Evolutionary conservation across 768 basidiomycete genomes (phyloP), one percentile per base, ranked within the genome.

Genomic region (Coprinellus micaceus): DNA sequence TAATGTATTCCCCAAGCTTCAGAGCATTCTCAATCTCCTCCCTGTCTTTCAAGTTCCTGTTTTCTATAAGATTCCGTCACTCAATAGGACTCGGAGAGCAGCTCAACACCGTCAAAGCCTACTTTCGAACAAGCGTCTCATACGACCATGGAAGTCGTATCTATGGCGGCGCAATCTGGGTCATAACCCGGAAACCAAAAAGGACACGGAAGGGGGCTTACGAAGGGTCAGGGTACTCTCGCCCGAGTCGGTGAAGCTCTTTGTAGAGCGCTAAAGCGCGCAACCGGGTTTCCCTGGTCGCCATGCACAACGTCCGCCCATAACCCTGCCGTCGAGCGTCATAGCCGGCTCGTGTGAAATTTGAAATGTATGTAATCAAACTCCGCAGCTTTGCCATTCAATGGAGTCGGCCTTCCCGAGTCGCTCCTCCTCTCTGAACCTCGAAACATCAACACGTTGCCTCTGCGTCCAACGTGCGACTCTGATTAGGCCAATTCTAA

Each of bases 141-240:
- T 76, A 62, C 83, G 85, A 41, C 80, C 82, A 64, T 89, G 84
- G 60, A 90, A 93, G 71, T 90, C 77, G 63, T 93, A 93, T 45
- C 91, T 63, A 52, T 37, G 54, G 39, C 17, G 46, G 58, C 13
- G 39, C 19, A 58, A 58, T 46, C 57, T 36, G 46, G 44, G n/a
- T n/a, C n/a, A n/a, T n/a, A n/a, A n/a, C n/a, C n/a, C n/a, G n/a
- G n/a, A n/a, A n/a, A n/a, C n/a, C n/a, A n/a, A n/a, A n/a, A n/a
- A n/a, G n/a, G n/a, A n/a, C n/a, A n/a, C n/a, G n/a, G n/a, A n/a
- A 33, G 49, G 43, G 36, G 56, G 79, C 84, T 69, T 64, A 92
- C 91, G 82, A 80, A 45, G 89, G 84, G 66, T 94, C 91, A 33
- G 88, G 88, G 61, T 92, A 91, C 46, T 93, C 89, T 57, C 86